phyloP scores from a whole-genome alignment of 192 early-diverging fungal genomes.

The Glomus cerebriforme region DNA sequence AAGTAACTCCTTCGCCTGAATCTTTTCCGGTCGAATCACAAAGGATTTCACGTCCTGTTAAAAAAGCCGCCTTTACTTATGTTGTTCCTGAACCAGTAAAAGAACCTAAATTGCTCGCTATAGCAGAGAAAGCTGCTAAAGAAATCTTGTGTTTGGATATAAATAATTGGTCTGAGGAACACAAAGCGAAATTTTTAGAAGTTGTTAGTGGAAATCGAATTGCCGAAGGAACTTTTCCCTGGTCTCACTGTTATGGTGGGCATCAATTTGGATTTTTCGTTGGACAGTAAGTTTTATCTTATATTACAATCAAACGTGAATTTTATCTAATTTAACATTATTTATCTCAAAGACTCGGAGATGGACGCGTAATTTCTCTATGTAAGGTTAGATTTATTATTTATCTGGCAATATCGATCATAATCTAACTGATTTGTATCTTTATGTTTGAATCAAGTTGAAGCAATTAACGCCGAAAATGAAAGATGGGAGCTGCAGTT shows the following conservation, averaged over 20 bases:
- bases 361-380: slow-evolving; percentile 82
- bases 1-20: neutral
- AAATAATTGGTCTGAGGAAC: neutral
- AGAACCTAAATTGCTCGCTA: neutral
- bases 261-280: slow-evolving; percentile 75
- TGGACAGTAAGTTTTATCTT: slow-evolving; percentile 46
- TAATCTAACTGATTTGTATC: neutral
- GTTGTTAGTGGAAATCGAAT: neutral
- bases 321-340: neutral
- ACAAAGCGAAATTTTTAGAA: neutral
- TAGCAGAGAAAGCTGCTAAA: neutral
- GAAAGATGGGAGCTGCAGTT: slow-evolving; percentile 77
- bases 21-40: neutral
- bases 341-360: slow-evolving; percentile 56
- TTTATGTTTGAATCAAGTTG: slow-evolving; percentile 38
- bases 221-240: slow-evolving; percentile 38
- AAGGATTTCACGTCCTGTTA: neutral
- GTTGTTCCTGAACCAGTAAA: neutral
- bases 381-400: slow-evolving; percentile 49
- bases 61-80: neutral
- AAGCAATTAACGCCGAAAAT: slow-evolving; percentile 40
- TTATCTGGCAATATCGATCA: neutral
- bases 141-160: neutral
- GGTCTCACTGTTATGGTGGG: slow-evolving; percentile 72
- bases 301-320: neutral